These are phyloP conservation scores for Schoenoplectus triqueter DNA, from an alignment of 202 grass and related monocot genomes.

Conservation along the genomic window DNA sequence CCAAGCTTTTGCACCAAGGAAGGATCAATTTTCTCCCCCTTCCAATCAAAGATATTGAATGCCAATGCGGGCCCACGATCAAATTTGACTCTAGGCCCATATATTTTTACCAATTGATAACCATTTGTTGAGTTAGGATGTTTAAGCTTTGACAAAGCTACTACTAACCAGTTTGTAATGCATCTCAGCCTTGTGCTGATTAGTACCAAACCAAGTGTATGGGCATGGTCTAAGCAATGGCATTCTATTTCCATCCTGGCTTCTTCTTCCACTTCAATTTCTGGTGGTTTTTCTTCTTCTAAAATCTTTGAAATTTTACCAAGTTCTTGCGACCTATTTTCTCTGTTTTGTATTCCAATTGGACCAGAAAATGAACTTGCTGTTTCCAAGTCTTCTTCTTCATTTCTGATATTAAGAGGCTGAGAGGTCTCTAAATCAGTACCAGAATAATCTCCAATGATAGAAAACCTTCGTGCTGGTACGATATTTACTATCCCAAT, in stretches of 20 bases:
- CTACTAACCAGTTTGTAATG: slow-evolving; percentile 86
- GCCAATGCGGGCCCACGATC: slow-evolving; percentile 70
- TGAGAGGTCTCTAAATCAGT: slow-evolving; percentile 39
- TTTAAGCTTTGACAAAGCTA: slow-evolving; percentile 72
- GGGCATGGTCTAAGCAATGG: slow-evolving; percentile 76
- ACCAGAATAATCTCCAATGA: slow-evolving; percentile 46
- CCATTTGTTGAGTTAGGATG: slow-evolving; percentile 60
- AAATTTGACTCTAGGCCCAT: slow-evolving; percentile 82
- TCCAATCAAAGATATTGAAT: slow-evolving; percentile 96
- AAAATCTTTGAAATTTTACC: slow-evolving; percentile 41
- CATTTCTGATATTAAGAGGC: slow-evolving; percentile 25
- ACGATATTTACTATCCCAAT: slow-evolving; percentile 82
- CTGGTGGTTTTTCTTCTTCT: slow-evolving; percentile 37
- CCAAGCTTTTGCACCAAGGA: slow-evolving; percentile 86
- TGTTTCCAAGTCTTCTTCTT: slow-evolving; percentile 55
- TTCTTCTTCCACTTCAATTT: slow-evolving; percentile 9
- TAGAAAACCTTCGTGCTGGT: slow-evolving; percentile 61
- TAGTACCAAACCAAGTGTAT: slow-evolving; percentile 64
- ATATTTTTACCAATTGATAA: slow-evolving; percentile 61
- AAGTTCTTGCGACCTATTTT: slow-evolving; percentile 31
- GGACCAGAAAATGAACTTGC: slow-evolving; percentile 72
- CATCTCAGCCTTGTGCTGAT: slow-evolving; percentile 76
- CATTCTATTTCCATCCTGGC: slow-evolving; percentile 59
- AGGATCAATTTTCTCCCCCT: slow-evolving; percentile 75
- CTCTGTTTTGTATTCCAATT: slow-evolving; percentile 34